These are phyloP conservation scores for Pogostemon cablin DNA, from an alignment of 257 asterid species.

Conservation along the genomic window DNA sequence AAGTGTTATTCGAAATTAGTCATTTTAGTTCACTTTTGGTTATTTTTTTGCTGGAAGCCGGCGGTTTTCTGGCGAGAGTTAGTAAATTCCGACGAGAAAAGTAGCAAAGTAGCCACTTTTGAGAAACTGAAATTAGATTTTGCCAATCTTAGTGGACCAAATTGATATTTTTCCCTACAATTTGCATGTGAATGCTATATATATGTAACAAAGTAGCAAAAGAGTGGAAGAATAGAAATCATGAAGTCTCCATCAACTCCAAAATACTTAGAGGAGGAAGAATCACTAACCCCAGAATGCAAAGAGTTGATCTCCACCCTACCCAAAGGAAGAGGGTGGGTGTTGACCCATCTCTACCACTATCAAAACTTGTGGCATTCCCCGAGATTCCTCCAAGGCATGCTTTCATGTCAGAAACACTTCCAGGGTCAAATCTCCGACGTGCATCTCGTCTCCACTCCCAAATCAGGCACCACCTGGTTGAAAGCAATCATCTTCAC, in stretches of 20 bases:
- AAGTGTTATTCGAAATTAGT: too few relatives aligned
- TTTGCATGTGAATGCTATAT: too few relatives aligned
- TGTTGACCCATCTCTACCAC: constrained; percentile 10
- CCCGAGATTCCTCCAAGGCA: not conserved
- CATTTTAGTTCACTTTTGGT: too few relatives aligned
- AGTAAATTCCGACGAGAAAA: too few relatives aligned
- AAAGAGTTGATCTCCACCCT: constrained; percentile 3
- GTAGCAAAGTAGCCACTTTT: too few relatives aligned
- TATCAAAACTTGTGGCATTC: constrained; percentile 12
- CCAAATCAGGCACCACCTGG: constrained; percentile 17
- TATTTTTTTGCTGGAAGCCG: too few relatives aligned
- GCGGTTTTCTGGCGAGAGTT: too few relatives aligned
- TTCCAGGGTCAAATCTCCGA: not conserved
- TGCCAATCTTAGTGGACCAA: too few relatives aligned
- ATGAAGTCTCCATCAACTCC: not conserved
- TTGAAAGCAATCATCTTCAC: constrained; percentile 8
- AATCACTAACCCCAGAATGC: not conserved
- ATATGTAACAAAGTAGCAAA: too few relatives aligned
- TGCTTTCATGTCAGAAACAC: not conserved
- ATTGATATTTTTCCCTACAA: too few relatives aligned
- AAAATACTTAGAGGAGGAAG: constrained; percentile 10
- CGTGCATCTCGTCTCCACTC: not conserved
- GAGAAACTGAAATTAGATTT: too few relatives aligned
- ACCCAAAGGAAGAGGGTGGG: constrained; percentile 17
- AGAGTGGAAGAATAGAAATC: too few relatives aligned